These are phyloP conservation scores for Pseudofabraea citricarpa DNA, from an alignment of 2,329 filamentous ascomycete genomes.

Conservation along the genomic window DNA sequence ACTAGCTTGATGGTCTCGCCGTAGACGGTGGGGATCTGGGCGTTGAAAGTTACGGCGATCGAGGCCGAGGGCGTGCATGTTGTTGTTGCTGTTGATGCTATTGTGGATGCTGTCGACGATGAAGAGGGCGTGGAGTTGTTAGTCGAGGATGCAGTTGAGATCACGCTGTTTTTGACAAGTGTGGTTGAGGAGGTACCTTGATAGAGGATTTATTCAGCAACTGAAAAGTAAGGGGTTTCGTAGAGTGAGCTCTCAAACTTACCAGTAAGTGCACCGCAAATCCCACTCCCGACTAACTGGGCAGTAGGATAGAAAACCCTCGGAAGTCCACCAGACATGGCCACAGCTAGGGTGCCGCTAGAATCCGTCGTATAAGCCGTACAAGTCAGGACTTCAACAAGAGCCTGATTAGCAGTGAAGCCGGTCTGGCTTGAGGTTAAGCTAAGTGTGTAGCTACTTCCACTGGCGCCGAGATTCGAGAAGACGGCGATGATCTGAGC, in stretches of 20 bases:
- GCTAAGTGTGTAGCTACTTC: slow-evolving; percentile 27
- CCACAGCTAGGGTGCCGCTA: slow-evolving; percentile 37
- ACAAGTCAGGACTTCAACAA: slow-evolving; percentile 42
- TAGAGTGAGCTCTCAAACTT: too few relatives aligned
- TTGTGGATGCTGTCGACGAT: slow-evolving; percentile 3
- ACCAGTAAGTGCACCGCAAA: slow-evolving; percentile 22
- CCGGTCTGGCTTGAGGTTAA: slow-evolving; percentile 33
- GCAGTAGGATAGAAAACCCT: slow-evolving; percentile 34
- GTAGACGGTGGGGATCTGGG: slow-evolving; percentile 47
- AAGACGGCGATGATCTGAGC: slow-evolving; percentile 29
- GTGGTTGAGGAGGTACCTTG: background rate
- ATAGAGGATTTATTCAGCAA: background rate
- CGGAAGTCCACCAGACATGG: slow-evolving; percentile 38
- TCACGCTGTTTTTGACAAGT: background rate
- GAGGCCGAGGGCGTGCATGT: slow-evolving; percentile 32
- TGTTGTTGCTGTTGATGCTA: slow-evolving; percentile 16
- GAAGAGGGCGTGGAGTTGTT: slow-evolving; percentile 3
- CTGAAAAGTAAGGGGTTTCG: background rate
- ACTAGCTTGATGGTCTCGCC: slow-evolving; percentile 64
- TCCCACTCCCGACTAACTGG: slow-evolving; percentile 29
- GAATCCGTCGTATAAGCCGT: slow-evolving; percentile 34
- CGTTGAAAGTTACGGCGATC: slow-evolving; percentile 60
- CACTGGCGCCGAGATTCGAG: slow-evolving; percentile 34
- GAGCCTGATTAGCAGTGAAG: slow-evolving; percentile 28
- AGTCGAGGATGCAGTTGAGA: background rate